Conservation (phyloP, 495 filamentous ascomycete genomes). For the Friedmanniomyces simplex region DNA sequence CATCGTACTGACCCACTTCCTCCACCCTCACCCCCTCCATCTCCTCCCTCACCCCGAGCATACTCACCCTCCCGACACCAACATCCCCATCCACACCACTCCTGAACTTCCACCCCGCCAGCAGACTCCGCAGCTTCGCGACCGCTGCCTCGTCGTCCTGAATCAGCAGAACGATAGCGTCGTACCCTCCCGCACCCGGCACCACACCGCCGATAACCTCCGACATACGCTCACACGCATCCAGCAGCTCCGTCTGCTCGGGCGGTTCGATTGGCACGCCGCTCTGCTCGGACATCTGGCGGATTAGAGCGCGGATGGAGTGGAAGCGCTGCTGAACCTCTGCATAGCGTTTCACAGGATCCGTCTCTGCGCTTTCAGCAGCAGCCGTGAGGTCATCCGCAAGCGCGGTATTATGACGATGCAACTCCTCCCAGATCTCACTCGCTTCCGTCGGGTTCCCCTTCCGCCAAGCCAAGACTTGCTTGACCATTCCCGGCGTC, state of each 20-base stretch:
- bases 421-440: conserved; percentile 59
- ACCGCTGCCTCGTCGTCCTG: conserved; percentile 62
- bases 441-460: conserved; percentile 55
- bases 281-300: conserved; percentile 61
- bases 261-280: conserved; percentile 85
- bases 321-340: conserved; percentile 33
- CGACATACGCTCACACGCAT: conserved; percentile 57
- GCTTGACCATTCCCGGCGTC: conserved; percentile 90
- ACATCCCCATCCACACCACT: conserved; percentile 37
- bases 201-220: conserved; percentile 89
- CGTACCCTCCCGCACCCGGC: conserved; percentile 87
- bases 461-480: conserved; percentile 73
- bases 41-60: conserved; percentile 75
- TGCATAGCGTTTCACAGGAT: conserved; percentile 9
- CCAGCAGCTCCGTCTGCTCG: conserved; percentile 72
- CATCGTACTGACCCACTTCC: conserved; percentile 46
- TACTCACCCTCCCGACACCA: conserved; percentile 57
- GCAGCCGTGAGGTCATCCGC: conserved; percentile 38
- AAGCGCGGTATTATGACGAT: conserved; percentile 62
- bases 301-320: conserved; percentile 50
- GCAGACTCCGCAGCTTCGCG: conserved; percentile 47
- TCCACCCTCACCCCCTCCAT: conserved; percentile 73
- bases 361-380: conserved; percentile 20
- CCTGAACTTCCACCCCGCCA: conserved; percentile 51
- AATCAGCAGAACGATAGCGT: conserved; percentile 76